These are phyloP conservation scores for Begonia fuchsioides DNA, from an alignment of 306 rosid species.

Conservation along the genomic window DNA sequence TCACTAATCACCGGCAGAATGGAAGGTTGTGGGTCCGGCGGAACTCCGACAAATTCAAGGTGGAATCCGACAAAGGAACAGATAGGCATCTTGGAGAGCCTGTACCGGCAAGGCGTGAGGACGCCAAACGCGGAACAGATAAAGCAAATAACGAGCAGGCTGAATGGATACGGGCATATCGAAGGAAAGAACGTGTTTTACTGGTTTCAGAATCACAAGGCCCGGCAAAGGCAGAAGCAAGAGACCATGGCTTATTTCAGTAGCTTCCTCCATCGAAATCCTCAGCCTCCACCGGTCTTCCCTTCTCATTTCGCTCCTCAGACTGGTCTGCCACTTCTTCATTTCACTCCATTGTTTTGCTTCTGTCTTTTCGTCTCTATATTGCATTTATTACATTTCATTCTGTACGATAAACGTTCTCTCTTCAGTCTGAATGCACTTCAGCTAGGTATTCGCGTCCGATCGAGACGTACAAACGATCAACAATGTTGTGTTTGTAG, in stretches of 20 bases:
- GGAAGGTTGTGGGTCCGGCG: neutral
- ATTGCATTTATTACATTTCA: no score
- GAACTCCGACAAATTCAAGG: slow-evolving; percentile 24
- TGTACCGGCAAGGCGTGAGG: slow-evolving; percentile 71
- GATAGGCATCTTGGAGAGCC: slow-evolving; percentile 47
- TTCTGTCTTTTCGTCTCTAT: no score
- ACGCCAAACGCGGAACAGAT: slow-evolving; percentile 78
- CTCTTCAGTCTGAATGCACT: no score
- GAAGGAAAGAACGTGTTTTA: slow-evolving; percentile 94
- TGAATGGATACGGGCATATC: slow-evolving; percentile 56
- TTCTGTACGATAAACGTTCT: no score
- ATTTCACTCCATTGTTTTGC: no score
- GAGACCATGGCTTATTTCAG: slow-evolving; percentile 36
- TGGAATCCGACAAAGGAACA: slow-evolving; percentile 97
- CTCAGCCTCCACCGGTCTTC: slow-evolving; percentile 16
- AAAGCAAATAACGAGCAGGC: slow-evolving; percentile 53
- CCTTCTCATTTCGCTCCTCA: slow-evolving; percentile 22
- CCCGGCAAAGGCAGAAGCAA: slow-evolving; percentile 79
- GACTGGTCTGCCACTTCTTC: slow-evolving; percentile 22
- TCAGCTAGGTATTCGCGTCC: no score
- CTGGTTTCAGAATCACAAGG: slow-evolving; percentile 97
- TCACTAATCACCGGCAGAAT: no score
- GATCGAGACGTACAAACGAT: no score
- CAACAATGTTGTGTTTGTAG: no score
- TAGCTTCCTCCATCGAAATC: slow-evolving; percentile 23